phyloP scores from a whole-genome alignment of 495 filamentous ascomycete species.

The Elasticomyces elasticus region DNA sequence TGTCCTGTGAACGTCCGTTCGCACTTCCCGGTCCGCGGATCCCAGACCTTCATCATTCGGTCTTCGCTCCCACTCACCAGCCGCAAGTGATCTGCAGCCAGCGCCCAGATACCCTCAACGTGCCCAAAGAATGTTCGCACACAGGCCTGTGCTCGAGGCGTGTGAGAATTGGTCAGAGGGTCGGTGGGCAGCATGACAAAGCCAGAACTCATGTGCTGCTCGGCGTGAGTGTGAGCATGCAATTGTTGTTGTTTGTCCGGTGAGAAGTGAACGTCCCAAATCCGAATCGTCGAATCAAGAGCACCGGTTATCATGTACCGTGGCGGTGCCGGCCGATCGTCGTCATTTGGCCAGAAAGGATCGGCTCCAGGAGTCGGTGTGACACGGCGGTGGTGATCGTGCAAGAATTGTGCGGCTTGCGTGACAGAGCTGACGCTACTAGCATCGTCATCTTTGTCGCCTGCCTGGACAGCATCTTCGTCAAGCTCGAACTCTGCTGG shows the following conservation, averaged over 20 bases:
- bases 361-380: background rate
- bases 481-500: slow-evolving; percentile 85
- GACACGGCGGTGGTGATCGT: background rate
- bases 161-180: slow-evolving; percentile 21
- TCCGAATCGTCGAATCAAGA: slow-evolving; percentile 79
- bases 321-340: slow-evolving; percentile 58
- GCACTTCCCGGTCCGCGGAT: slow-evolving; percentile 79
- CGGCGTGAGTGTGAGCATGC: background rate
- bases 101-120: slow-evolving; percentile 88
- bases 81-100: slow-evolving; percentile 82
- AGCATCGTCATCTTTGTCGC: slow-evolving; percentile 21
- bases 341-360: slow-evolving; percentile 42
- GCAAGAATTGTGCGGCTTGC: slow-evolving; percentile 5
- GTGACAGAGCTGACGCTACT: slow-evolving; percentile 14
- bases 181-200: slow-evolving; percentile 17
- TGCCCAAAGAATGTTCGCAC: slow-evolving; percentile 92
- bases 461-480: slow-evolving; percentile 38
- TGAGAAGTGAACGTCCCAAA: slow-evolving; percentile 84
- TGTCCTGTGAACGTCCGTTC: slow-evolving; percentile 88
- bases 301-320: slow-evolving; percentile 86
- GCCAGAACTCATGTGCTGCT: background rate
- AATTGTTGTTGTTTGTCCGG: slow-evolving; percentile 48
- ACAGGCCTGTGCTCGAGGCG: slow-evolving; percentile 53
- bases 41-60: slow-evolving; percentile 94
- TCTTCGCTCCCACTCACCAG: slow-evolving; percentile 86